Conservation (phyloP, 345 rosid genomes). For the Heritiera littoralis region DNA sequence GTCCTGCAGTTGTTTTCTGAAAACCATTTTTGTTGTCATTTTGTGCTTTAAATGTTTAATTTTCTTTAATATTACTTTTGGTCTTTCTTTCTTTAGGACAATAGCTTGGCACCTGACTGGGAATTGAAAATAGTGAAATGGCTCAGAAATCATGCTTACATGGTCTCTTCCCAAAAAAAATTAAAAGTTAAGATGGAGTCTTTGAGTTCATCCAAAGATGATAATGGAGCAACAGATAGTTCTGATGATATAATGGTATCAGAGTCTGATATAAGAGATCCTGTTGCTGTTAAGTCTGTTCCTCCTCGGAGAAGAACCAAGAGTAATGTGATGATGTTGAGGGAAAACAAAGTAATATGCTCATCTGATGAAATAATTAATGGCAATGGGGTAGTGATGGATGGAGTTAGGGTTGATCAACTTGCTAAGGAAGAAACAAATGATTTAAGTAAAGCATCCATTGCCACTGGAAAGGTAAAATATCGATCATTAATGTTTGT, state of each 20-base stretch:
- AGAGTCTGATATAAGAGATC: slow-evolving; percentile 53
- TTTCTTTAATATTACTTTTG: slow-evolving; percentile 28
- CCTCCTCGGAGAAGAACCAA: slow-evolving; percentile 64
- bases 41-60: slow-evolving; percentile 11
- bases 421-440: slow-evolving; percentile 39
- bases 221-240: slow-evolving; percentile 36
- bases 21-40: slow-evolving; percentile 29
- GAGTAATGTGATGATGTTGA: slow-evolving; percentile 45
- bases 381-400: slow-evolving; percentile 44
- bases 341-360: slow-evolving; percentile 39
- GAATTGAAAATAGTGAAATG: slow-evolving; percentile 65
- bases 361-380: slow-evolving; percentile 44
- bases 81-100: slow-evolving; percentile 50
- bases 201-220: slow-evolving; percentile 44
- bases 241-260: slow-evolving; percentile 48
- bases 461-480: slow-evolving; percentile 41
- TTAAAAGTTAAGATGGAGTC: slow-evolving; percentile 45
- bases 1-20: slow-evolving; percentile 21
- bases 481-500: not conserved
- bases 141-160: slow-evolving; percentile 71
- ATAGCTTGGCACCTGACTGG: slow-evolving; percentile 60
- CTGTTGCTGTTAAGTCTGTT: slow-evolving; percentile 66
- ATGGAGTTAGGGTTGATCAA: slow-evolving; percentile 38
- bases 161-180: slow-evolving; percentile 48
- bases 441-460: slow-evolving; percentile 34